Conservation (phyloP, 495 filamentous ascomycete species). For the Penicillium bialowiezense region DNA sequence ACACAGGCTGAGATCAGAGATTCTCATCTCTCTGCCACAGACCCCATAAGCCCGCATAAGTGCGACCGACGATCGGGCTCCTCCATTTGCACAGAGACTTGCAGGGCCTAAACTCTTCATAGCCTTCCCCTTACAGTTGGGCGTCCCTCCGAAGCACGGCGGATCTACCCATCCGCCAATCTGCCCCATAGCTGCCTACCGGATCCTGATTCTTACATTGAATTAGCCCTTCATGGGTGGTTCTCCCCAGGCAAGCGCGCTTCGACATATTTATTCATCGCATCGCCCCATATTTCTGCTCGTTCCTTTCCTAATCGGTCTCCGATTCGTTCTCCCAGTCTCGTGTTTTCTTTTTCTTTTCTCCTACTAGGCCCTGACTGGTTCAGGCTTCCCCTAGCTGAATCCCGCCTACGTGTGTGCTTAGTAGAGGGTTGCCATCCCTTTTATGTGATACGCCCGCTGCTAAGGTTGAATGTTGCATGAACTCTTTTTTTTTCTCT, state of each 20-base stretch:
- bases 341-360: conserved; percentile 17
- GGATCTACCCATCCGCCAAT: conserved; percentile 20
- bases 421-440: conserved; percentile 13
- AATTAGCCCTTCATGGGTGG: conserved; percentile 15
- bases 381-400: conserved; percentile 50
- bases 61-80: conserved; percentile 36
- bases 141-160: conserved; percentile 11
- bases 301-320: conserved; percentile 6
- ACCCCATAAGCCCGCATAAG: conserved; percentile 41
- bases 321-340: conserved; percentile 16
- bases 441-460: conserved; percentile 24
- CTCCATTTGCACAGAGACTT: no score
- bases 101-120: conserved; percentile 3
- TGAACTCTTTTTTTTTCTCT: conserved; percentile 13
- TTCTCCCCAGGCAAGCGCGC: conserved; percentile 21
- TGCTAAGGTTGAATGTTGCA: conserved; percentile 13
- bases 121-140: conserved; percentile 15
- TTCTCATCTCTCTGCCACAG: conserved; percentile 19
- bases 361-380: conserved; percentile 58
- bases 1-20: conserved; percentile 13
- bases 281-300: conserved; percentile 11
- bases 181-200: conserved; percentile 7
- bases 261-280: conserved; percentile 6
- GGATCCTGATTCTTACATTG: conserved; percentile 15
- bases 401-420: conserved; percentile 4